phyloP scores from a whole-genome alignment of 257 asterid species.

The Cinchona pubescens region DNA sequence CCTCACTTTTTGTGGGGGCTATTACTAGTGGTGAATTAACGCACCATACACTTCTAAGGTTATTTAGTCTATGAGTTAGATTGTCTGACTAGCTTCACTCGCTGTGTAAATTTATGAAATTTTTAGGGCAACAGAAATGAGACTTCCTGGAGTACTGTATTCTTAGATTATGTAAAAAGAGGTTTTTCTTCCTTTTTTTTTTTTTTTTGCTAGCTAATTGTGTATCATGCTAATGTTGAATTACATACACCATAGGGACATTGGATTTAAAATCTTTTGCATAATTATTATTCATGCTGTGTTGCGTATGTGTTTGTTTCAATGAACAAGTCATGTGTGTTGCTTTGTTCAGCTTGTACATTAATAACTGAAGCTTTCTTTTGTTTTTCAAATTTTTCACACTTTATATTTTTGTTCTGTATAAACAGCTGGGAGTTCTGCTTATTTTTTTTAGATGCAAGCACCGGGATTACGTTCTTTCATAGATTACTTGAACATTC shows the following conservation, averaged over 20 bases:
- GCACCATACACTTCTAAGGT: conserved; percentile 80
- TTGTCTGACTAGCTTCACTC: background rate
- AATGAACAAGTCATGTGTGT: background rate
- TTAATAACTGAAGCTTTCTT: background rate
- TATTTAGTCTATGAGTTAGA: background rate
- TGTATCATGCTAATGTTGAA: background rate
- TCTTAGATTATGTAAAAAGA: background rate
- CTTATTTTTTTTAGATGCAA: background rate
- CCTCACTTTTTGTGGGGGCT: conserved; percentile 78
- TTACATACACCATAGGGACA: too few relatives aligned
- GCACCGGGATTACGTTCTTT: background rate
- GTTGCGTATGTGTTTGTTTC: background rate
- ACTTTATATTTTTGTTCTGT: background rate
- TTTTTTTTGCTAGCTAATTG: background rate
- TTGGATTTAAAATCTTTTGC: background rate
- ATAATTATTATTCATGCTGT: background rate
- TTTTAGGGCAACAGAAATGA: background rate
- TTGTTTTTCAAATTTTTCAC: background rate
- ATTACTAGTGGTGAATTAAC: conserved; percentile 95
- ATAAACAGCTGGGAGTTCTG: background rate
- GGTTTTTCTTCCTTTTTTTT: background rate
- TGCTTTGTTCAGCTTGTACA: background rate
- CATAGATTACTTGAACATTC: background rate
- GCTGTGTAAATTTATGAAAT: background rate
- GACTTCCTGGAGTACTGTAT: background rate